A percentile compares a stretch with the other conserved stretches of the same genome.
Conservation (phyloP, 176 grass and related monocot genomes). For the Rhynchospora breviuscula region DNA sequence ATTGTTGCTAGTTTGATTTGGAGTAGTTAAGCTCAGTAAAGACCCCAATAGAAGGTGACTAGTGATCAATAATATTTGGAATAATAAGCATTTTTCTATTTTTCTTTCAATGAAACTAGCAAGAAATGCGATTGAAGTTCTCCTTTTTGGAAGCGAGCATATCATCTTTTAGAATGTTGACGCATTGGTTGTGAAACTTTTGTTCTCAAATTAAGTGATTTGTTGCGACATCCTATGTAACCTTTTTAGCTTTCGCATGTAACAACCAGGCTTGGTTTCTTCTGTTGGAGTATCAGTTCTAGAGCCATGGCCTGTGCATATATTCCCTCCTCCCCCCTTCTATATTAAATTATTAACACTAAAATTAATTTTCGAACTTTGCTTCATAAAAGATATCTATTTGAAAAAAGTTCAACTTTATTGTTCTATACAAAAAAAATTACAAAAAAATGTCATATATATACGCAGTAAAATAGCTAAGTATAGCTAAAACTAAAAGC, state of each 20-base stretch:
- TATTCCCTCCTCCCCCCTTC: no score
- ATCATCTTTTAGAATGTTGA: neutral
- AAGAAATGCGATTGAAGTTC: conserved; percentile 11
- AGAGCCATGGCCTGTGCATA: no score
- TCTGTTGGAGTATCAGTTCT: neutral
- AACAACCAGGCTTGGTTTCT: neutral
- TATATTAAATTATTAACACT: no score
- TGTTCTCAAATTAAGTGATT: neutral
- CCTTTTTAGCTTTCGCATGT: neutral
- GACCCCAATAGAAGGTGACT: neutral
- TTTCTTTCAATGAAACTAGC: neutral
- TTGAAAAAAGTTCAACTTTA: no score
- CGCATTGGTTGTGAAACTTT: neutral
- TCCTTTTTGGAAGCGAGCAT: conserved; percentile 18
- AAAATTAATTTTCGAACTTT: no score
- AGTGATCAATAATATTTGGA: neutral
- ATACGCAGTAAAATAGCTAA: no score
- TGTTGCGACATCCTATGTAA: neutral
- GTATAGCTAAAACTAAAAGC: no score
- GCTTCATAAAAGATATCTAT: no score
- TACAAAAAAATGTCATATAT: no score
- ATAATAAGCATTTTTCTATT: neutral
- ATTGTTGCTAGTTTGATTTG: neutral
- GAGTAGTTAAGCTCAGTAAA: neutral
- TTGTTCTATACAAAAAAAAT: no score